Evolutionary conservation across 768 basidiomycete species (phyloP), one percentile per base, ranked within the genome.

Genomic region (Phanerochaete carnosa): DNA sequence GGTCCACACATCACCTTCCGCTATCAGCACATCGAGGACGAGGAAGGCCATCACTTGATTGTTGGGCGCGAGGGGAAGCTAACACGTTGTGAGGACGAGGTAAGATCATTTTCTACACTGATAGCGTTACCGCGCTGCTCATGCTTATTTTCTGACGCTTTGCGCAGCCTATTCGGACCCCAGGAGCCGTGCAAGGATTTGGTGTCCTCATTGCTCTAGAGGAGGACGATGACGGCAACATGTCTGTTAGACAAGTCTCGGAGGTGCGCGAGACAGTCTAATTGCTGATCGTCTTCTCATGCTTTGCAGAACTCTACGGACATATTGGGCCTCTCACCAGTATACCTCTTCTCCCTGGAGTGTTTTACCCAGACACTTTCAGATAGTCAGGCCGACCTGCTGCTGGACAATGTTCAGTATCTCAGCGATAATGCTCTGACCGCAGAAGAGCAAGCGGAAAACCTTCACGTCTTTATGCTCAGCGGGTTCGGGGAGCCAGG

Each of bases 161-260:
- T n/a, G 7, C 45, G 23, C 57, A 89, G 87, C 92, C 92, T 0
- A 94, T 94, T 51, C 83, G 86, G 0, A 85, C 87, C 0, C 92
- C 91, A 13, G 92, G 92, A 2, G 86, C 91, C 1, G 82, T 93
- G 1, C 92, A 94, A 75, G 86, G 84, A 0, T 94, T 88, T 66
- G 92, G 91, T n/a, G 87, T 93, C 0, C 78, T 93, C 3, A 81
- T 94, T 53, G 89, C 82, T 1, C 74, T 92, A 0, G 85, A 88
- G 61, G 84, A 89, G 64, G 70, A 80, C 19, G 76, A 80, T 8
- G 83, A 87, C 25, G 83, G 77, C 0, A 74, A 76, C 2, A 73
- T 92, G 13, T 64, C 80, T 7, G 89, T 94, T 37, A 80, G 85
- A 13, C 92, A 93, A 67, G 89, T 90, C 0, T 93, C 91, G 29